Base-by-base conservation (phyloP, 106 monocot species). In the Phalaenopsis aphrodite region DNA sequence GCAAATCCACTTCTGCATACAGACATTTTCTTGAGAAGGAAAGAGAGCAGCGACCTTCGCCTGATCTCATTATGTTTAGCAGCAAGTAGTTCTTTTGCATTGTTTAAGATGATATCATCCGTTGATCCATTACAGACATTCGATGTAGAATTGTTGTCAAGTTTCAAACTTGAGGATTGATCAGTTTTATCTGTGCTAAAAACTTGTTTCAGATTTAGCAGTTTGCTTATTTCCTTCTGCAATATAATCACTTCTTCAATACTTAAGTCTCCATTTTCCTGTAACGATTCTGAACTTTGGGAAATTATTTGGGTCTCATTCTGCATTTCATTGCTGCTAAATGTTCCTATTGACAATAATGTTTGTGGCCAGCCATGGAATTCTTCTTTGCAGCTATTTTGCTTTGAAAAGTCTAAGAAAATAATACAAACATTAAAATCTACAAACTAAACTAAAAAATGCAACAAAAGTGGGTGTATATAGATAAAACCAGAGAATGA, bases 21-120 rank as follows among this genome's bases (percentile, higher is more conserved):
- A 49, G 91, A 87, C 80, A 95, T 75, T 76, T 87, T 93, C 65
- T 84, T 89, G 14, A 90, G 77, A 55, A 95, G 89, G 79, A 93
- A 90, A 1, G 85, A 82, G 49, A 89, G 24, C 0, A 30, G 30
- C 30, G 95, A 86, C 78, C 57, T 87, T 42, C 71, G 52, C 81
- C 77, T 85, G 23, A 93, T 80, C 46, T 64, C 56, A 47, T 56
- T 82, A 18, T 61, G 49, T 1, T 80, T 88, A 9, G 87, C 87
- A 37, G 24, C 68, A 37, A 68, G 23, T 11, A 30, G 30, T 11
- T 68, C 68, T 37, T 68, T 68, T 8, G 68, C 23, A 10, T 37
- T 68, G 30, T 68, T 68, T 21, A 68, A 6, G 11, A 68, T 37
- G 30, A 68, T 68, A 18, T 24, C 30, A 24, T 24, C 68, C 5